phyloP scores from a whole-genome alignment of 495 filamentous ascomycete species.

The Penicillium cinerascens region DNA sequence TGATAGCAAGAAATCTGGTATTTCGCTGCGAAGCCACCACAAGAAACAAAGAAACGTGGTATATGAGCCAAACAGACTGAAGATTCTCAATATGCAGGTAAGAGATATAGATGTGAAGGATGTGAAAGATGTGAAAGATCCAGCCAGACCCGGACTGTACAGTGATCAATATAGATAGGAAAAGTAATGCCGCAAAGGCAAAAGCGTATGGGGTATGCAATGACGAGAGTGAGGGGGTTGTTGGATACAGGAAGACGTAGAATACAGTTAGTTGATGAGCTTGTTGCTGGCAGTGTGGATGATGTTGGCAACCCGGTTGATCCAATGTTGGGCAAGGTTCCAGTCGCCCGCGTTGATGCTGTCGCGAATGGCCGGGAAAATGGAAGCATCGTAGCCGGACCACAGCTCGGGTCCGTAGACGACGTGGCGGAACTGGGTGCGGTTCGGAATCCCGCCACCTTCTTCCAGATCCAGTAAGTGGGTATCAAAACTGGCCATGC shows the following conservation, averaged over 20 bases:
- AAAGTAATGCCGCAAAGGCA: slow-evolving; percentile 6
- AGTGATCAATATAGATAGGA: slow-evolving; percentile 15
- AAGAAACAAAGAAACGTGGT: slow-evolving; percentile 8
- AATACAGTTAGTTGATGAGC: slow-evolving; percentile 42
- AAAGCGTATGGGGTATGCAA: slow-evolving; percentile 11
- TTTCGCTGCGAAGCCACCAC: not conserved
- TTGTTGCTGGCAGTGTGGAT: slow-evolving; percentile 63
- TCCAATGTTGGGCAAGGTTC: slow-evolving; percentile 62
- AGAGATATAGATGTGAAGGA: slow-evolving; percentile 5
- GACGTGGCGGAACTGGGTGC: slow-evolving; percentile 93
- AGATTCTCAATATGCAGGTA: slow-evolving; percentile 15
- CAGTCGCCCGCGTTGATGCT: slow-evolving; percentile 69
- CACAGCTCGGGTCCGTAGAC: slow-evolving; percentile 79
- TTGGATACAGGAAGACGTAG: slow-evolving; percentile 1
- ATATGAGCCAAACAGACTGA: slow-evolving; percentile 12
- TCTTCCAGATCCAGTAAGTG: slow-evolving; percentile 70
- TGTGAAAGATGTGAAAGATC: slow-evolving; percentile 4
- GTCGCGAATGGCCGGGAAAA: slow-evolving; percentile 85
- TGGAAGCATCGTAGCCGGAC: slow-evolving; percentile 69
- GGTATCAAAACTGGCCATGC: slow-evolving; percentile 78
- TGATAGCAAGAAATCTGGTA: not conserved
- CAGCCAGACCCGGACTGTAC: slow-evolving; percentile 23
- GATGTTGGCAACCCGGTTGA: slow-evolving; percentile 68
- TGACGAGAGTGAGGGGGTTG: not conserved
- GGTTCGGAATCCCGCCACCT: slow-evolving; percentile 76